Percentiles rank a stretch among this genome's conserved stretches.
Conservation (phyloP, 106 monocot species). For the Dactylorhiza incarnata region DNA sequence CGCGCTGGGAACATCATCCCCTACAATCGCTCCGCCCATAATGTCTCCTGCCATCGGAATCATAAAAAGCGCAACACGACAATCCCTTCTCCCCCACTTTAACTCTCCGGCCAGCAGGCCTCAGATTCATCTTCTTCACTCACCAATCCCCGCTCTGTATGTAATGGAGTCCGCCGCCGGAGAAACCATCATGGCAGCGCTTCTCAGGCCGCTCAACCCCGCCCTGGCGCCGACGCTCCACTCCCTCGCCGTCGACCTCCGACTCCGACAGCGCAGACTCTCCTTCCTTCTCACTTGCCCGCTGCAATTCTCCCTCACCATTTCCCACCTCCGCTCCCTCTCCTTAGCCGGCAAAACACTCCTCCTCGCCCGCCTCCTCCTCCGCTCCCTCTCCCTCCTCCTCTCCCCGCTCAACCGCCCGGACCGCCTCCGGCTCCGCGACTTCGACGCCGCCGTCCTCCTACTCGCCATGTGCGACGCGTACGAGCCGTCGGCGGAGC, state of each 20-base stretch:
- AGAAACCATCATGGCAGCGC: constrained; percentile 33
- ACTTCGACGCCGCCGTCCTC: constrained; percentile 53
- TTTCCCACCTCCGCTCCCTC: constrained; percentile 57
- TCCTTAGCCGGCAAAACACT: constrained; percentile 51
- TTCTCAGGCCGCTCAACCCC: constrained; percentile 25
- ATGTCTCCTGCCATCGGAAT: background rate
- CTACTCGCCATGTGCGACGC: constrained; percentile 50
- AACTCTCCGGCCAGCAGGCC: background rate
- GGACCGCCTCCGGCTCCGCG: constrained; percentile 18
- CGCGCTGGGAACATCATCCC: too few species aligned
- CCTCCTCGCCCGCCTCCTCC: constrained; percentile 76
- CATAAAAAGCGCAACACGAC: constrained; percentile 3
- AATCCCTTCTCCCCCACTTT: background rate
- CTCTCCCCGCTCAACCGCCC: constrained; percentile 13
- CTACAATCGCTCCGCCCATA: background rate
- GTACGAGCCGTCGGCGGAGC: constrained; percentile 10
- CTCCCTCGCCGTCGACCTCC: constrained; percentile 49
- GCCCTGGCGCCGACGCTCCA: background rate
- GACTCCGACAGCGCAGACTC: constrained; percentile 51
- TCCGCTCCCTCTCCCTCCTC: constrained; percentile 48
- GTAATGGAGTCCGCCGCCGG: constrained; percentile 9
- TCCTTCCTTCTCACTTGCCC: constrained; percentile 64
- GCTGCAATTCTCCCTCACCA: constrained; percentile 42
- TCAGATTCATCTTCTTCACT: background rate
- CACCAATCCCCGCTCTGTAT: background rate